phyloP scores from a whole-genome alignment of 768 basidiomycete genomes.

The Hemileccinum impolitum region DNA sequence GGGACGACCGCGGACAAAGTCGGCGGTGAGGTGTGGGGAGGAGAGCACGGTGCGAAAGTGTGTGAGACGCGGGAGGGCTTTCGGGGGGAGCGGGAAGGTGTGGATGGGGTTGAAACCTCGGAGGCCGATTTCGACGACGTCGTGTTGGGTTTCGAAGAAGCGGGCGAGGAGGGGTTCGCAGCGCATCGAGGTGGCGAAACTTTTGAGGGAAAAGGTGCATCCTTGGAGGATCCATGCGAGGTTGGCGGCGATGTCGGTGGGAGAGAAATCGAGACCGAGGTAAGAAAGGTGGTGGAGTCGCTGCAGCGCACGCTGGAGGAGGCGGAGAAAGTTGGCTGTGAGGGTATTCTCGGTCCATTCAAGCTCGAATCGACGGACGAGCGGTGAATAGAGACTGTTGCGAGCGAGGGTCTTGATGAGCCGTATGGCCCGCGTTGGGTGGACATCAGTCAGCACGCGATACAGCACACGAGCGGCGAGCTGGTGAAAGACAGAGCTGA shows the following conservation, averaged over 20 bases:
- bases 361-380: slow-evolving; percentile 48
- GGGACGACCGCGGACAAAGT: slow-evolving; percentile 46
- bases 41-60: slow-evolving; percentile 55
- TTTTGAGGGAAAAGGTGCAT: slow-evolving; percentile 42
- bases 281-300: slow-evolving; percentile 37
- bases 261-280: slow-evolving; percentile 50
- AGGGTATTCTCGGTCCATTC: slow-evolving; percentile 37
- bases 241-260: slow-evolving; percentile 28
- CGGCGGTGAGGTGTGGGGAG: slow-evolving; percentile 41
- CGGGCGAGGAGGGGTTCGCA: slow-evolving; percentile 44
- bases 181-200: slow-evolving; percentile 55
- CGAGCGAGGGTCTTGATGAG: slow-evolving; percentile 42
- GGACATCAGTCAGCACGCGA: slow-evolving; percentile 34
- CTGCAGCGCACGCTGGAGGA: slow-evolving; percentile 44
- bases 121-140: slow-evolving; percentile 51
- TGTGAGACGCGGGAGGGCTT: slow-evolving; percentile 45
- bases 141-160: slow-evolving; percentile 50
- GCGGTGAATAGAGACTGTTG: slow-evolving; percentile 34
- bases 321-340: slow-evolving; percentile 47
- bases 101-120: slow-evolving; percentile 45
- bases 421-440: slow-evolving; percentile 28
- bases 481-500: slow-evolving; percentile 26
- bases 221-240: slow-evolving; percentile 49
- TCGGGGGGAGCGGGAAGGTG: slow-evolving; percentile 32
- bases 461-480: slow-evolving; percentile 35